Evolutionary conservation across 2,329 filamentous ascomycete species (phyloP).

Genomic region (Parascedosporium putredinis): DNA sequence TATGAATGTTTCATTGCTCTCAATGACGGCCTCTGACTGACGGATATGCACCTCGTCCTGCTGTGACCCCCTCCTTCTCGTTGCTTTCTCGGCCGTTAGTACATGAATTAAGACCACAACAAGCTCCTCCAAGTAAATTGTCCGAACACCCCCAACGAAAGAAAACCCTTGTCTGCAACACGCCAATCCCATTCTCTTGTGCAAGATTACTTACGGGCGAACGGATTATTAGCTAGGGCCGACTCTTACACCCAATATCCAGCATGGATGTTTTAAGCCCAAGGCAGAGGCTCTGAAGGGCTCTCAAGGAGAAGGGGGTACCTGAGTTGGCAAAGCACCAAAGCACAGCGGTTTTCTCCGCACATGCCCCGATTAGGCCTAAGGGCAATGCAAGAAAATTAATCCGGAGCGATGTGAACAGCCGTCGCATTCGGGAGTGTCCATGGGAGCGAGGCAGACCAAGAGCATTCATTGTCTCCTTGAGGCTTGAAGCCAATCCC

Average conservation of each 20-base stretch:
- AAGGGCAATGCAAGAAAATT: not conserved
- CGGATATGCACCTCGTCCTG: not conserved
- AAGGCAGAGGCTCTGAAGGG: not conserved
- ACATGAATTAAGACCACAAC: slow-evolving; percentile 11
- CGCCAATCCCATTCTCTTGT: not conserved
- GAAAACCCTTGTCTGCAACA: slow-evolving; percentile 3
- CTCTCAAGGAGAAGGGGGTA: no score
- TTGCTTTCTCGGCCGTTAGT: slow-evolving; percentile 16
- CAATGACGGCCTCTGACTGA: not conserved
- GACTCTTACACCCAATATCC: not conserved
- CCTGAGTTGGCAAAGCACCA: no score
- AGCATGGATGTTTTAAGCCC: not conserved
- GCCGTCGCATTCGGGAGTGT: not conserved
- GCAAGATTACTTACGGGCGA: not conserved
- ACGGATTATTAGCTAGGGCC: not conserved
- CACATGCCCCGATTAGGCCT: not conserved
- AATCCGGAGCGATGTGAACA: not conserved
- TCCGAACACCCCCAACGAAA: slow-evolving; percentile 9
- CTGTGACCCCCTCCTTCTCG: slow-evolving; percentile 11
- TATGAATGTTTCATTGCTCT: not conserved
- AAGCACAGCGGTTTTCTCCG: not conserved
- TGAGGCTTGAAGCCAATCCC: not conserved
- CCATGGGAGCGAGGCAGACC: not conserved
- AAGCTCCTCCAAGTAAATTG: slow-evolving; percentile 11
- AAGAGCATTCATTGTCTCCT: not conserved